Conservation (phyloP, 2,329 filamentous ascomycete species). For the Tolypocladium amazonense region DNA sequence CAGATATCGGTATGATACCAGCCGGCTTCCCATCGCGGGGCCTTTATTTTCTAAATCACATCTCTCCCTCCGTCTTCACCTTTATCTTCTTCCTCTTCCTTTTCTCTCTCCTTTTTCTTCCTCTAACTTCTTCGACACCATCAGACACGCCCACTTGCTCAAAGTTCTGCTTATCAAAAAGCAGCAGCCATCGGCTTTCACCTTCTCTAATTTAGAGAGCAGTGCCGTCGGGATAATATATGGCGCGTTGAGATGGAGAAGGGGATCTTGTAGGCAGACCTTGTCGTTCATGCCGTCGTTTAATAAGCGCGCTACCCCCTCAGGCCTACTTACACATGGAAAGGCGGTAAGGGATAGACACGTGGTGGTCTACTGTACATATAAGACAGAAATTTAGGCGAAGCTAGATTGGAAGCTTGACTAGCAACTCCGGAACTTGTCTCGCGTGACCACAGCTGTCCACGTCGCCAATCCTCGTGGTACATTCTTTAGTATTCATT, state of each 20-base stretch:
- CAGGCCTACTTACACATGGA: background rate
- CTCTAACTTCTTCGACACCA: background rate
- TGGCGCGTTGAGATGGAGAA: background rate
- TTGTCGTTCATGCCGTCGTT: background rate
- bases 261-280: background rate
- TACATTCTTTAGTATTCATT: background rate
- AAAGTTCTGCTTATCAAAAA: background rate
- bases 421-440: background rate
- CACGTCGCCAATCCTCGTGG: background rate
- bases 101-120: background rate
- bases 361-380: background rate
- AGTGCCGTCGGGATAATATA: background rate
- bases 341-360: background rate
- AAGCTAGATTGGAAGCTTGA: background rate
- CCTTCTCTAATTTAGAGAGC: no score
- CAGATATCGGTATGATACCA: conserved; percentile 1
- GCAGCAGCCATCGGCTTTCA: background rate
- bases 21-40: background rate
- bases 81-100: background rate
- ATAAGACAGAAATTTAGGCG: background rate
- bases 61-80: background rate
- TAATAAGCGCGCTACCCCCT: background rate
- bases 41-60: background rate
- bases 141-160: background rate
- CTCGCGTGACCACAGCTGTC: background rate